Conservation (phyloP, 352 stramenopile species). For the Thalassiosira exigua region DNA sequence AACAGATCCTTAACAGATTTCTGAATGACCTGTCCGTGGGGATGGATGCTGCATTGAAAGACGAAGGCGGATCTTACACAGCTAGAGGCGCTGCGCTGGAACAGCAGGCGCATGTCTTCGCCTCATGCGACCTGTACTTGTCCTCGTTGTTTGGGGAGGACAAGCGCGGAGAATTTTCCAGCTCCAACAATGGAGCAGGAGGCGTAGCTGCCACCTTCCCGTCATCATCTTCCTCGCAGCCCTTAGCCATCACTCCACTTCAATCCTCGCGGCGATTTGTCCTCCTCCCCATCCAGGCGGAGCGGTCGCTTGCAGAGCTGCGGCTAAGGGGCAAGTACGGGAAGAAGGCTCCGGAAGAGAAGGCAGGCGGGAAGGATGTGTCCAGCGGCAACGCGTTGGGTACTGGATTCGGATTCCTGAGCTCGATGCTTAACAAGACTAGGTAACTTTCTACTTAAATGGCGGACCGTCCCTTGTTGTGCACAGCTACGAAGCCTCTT, state of each 20-base stretch:
- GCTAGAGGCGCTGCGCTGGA: conserved; percentile 53
- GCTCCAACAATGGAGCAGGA: conserved; percentile 16
- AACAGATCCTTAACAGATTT: conserved; percentile 27
- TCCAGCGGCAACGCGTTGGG: conserved; percentile 61
- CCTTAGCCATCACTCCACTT: conserved; percentile 71
- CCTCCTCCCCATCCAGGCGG: conserved; percentile 79
- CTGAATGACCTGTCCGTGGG: conserved; percentile 33
- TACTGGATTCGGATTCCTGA: conserved; percentile 70
- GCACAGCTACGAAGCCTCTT: too few relatives aligned
- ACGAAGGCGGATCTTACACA: conserved; percentile 6
- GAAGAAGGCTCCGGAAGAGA: conserved; percentile 60
- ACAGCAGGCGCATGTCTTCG: conserved; percentile 62
- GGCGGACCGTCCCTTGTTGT: too few relatives aligned
- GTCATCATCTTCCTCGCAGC: conserved; percentile 33
- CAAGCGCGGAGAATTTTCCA: conserved; percentile 14
- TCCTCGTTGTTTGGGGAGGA: conserved; percentile 74
- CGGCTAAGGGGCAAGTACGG: conserved; percentile 75
- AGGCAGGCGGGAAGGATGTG: conserved; percentile 42
- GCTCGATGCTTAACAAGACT: conserved; percentile 76
- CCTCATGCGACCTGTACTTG: conserved; percentile 74
- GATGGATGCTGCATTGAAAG: conserved; percentile 29
- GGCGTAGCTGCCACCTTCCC: background rate
- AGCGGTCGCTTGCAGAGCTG: conserved; percentile 77
- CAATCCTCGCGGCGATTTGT: conserved; percentile 76
- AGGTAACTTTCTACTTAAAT: conserved; percentile 32